phyloP scores from a whole-genome alignment of 768 basidiomycete species.

The Amanita thiersii region DNA sequence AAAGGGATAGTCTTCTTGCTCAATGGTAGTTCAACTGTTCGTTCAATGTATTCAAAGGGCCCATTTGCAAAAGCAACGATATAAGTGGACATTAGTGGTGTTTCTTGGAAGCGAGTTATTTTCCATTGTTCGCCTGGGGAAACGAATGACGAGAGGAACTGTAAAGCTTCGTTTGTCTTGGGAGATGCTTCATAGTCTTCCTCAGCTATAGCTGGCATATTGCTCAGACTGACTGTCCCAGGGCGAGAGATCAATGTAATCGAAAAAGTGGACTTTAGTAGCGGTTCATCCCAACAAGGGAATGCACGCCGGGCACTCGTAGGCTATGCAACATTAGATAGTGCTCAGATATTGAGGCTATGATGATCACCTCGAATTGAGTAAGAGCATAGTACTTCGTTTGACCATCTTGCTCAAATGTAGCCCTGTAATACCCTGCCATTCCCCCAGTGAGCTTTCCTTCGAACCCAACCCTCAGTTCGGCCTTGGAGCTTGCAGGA shows the following conservation, averaged over 20 bases:
- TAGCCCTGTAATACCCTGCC: constrained; percentile 78
- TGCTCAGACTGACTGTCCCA: constrained; percentile 73
- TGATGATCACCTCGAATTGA: constrained; percentile 66
- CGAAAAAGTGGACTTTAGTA: constrained; percentile 76
- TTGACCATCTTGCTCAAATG: constrained; percentile 54
- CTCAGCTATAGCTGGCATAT: constrained; percentile 76
- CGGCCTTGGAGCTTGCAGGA: constrained; percentile 62
- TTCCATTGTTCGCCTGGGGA: constrained; percentile 55
- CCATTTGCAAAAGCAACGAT: constrained; percentile 86
- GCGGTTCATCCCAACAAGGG: constrained; percentile 92
- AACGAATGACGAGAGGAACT: constrained; percentile 34
- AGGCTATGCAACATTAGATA: constrained; percentile 38
- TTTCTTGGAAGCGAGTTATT: constrained; percentile 70
- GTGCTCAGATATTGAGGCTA: constrained; percentile 2
- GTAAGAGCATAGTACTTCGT: constrained; percentile 72
- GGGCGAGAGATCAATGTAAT: constrained; percentile 74
- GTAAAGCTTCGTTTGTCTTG: constrained; percentile 22
- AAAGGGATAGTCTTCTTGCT: constrained; percentile 77
- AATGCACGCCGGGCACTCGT: constrained; percentile 79
- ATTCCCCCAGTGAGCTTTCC: constrained; percentile 62
- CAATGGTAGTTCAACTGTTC: constrained; percentile 69
- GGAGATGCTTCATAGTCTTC: constrained; percentile 23
- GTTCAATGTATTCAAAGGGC: constrained; percentile 63
- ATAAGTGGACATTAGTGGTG: constrained; percentile 86
- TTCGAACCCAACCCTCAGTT: constrained; percentile 62